Evolutionary conservation across 495 filamentous ascomycete species (phyloP).

Genomic region (Aspergillus heteromorphus): DNA sequence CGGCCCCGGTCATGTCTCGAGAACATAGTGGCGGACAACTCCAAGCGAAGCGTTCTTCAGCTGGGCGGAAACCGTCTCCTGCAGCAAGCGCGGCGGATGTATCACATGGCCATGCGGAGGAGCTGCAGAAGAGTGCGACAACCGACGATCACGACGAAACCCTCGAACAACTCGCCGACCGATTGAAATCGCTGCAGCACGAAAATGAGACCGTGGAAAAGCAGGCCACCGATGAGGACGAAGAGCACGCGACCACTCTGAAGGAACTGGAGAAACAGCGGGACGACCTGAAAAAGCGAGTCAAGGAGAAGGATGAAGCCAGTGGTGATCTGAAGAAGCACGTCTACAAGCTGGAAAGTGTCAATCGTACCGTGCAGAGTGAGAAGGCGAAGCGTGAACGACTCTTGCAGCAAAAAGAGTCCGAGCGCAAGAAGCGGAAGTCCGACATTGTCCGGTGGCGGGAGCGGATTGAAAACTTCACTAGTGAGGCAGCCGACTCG

Average conservation of each 20-base stretch:
- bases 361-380: constrained; percentile 78
- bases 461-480: constrained; percentile 47
- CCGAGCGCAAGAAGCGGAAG: constrained; percentile 55
- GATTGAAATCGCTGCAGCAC: constrained; percentile 62
- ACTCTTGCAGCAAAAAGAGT: constrained; percentile 56
- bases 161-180: constrained; percentile 59
- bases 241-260: constrained; percentile 64
- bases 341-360: constrained; percentile 70
- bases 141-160: constrained; percentile 34
- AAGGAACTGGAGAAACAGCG: constrained; percentile 57
- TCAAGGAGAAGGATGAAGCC: constrained; percentile 80
- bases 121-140: constrained; percentile 27
- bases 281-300: constrained; percentile 64
- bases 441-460: constrained; percentile 57
- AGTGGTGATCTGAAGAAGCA: constrained; percentile 78
- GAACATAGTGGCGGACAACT: constrained; percentile 56
- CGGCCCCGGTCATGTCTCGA: constrained; percentile 53
- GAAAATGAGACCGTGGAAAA: constrained; percentile 73
- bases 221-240: constrained; percentile 56
- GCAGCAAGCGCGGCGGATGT: constrained; percentile 54
- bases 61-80: constrained; percentile 73
- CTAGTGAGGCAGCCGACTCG: constrained; percentile 40
- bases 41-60: constrained; percentile 57
- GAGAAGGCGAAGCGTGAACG: constrained; percentile 72
- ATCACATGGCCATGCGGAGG: constrained; percentile 29